Percentiles rank a stretch among this genome's conserved stretches.
Conservation (phyloP, 2,329 filamentous ascomycete genomes). For the Botrytis paeoniae region DNA sequence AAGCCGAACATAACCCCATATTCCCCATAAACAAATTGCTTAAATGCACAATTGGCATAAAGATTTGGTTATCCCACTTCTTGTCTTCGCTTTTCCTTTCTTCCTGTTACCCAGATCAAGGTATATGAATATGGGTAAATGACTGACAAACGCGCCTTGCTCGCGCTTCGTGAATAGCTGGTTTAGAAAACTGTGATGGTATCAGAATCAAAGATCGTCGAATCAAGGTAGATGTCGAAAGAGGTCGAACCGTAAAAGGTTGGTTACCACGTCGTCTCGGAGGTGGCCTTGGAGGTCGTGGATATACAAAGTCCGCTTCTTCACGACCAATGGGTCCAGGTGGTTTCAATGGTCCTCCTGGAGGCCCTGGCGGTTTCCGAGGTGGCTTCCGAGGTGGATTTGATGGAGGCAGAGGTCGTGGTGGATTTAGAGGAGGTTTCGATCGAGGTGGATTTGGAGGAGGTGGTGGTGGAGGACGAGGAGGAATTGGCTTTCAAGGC, state of each 20-base stretch:
- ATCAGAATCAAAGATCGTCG: conserved; percentile 89
- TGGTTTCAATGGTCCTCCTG: conserved; percentile 54
- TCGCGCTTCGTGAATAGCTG: conserved; percentile 68
- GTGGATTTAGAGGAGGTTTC: conserved; percentile 44
- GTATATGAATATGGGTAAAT: conserved; percentile 55
- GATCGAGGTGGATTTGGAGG: conserved; percentile 34
- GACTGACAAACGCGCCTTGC: conserved; percentile 66
- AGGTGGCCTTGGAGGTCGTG: conserved; percentile 85
- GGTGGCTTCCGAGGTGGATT: conserved; percentile 50
- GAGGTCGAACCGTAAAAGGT: conserved; percentile 87
- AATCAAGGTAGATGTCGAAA: conserved; percentile 93
- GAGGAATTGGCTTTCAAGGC: conserved; percentile 37
- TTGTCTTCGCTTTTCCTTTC: conserved; percentile 39
- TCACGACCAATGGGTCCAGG: conserved; percentile 67
- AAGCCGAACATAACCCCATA: conserved; percentile 46
- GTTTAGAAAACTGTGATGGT: conserved; percentile 80
- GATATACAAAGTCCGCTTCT: conserved; percentile 81
- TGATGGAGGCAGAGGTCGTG: conserved; percentile 46
- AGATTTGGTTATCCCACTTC: conserved; percentile 43
- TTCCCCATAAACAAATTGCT: conserved; percentile 35
- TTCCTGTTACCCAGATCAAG: conserved; percentile 38
- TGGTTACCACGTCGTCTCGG: conserved; percentile 92
- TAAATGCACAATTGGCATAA: conserved; percentile 39
- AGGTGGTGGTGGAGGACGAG: conserved; percentile 30
- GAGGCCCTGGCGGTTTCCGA: conserved; percentile 44